Evolutionary conservation across 2,329 filamentous ascomycete genomes (phyloP).

Genomic region (Fusarium liriodendri): DNA sequence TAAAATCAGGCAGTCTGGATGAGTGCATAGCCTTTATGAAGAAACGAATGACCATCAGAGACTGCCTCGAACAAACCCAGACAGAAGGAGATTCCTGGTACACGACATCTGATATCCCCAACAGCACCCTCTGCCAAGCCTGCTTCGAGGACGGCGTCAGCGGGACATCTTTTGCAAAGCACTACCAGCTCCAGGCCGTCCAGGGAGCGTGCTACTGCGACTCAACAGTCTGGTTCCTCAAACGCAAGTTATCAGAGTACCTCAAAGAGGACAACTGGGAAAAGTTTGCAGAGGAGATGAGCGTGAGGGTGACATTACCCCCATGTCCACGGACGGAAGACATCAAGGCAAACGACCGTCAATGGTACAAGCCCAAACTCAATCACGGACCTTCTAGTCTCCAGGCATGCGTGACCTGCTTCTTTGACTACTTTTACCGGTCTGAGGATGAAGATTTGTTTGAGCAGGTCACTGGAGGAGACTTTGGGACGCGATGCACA

Average conservation of each 20-base stretch:
- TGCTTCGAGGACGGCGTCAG: slow-evolving; percentile 53
- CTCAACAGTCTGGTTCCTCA: slow-evolving; percentile 45
- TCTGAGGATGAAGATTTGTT: slow-evolving; percentile 44
- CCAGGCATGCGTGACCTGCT: slow-evolving; percentile 52
- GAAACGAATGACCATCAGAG: slow-evolving; percentile 29
- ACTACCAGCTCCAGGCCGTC: slow-evolving; percentile 40
- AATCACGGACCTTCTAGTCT: slow-evolving; percentile 37
- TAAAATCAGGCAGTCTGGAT: slow-evolving; percentile 43
- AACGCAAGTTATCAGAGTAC: slow-evolving; percentile 43
- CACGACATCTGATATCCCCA: slow-evolving; percentile 45
- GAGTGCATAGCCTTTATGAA: slow-evolving; percentile 46
- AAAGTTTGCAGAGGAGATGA: slow-evolving; percentile 47
- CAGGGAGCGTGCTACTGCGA: slow-evolving; percentile 44
- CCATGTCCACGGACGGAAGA: slow-evolving; percentile 42
- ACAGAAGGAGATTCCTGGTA: slow-evolving; percentile 48
- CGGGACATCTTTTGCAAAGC: slow-evolving; percentile 41
- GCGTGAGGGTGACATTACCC: slow-evolving; percentile 40
- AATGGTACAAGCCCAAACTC: slow-evolving; percentile 50
- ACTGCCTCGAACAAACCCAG: slow-evolving; percentile 27
- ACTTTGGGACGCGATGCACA: slow-evolving; percentile 39
- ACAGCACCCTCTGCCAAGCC: slow-evolving; percentile 50
- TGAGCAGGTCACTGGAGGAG: slow-evolving; percentile 36
- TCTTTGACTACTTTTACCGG: slow-evolving; percentile 49
- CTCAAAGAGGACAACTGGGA: slow-evolving; percentile 46
- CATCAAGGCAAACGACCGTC: slow-evolving; percentile 36